Base-by-base conservation (phyloP, 495 filamentous ascomycete genomes). In the Podospora pseudopauciseta region DNA sequence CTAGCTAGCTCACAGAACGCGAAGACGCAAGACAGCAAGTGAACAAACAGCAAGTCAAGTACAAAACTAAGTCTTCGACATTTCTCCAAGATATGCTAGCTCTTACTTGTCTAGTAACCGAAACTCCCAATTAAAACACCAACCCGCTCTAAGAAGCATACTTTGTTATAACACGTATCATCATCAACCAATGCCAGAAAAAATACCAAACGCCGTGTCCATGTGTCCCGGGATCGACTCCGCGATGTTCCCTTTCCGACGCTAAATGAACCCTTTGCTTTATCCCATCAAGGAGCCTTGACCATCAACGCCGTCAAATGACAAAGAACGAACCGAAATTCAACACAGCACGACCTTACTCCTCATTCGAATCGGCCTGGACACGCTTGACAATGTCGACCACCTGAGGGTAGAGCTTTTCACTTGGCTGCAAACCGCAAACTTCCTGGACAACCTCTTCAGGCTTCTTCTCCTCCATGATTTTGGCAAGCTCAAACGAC, bases 401-500 rank as follows among this genome's bases (percentile, higher is more conserved):
- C 11, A 97, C 85, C 69, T 85, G 79, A 64, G 83, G 79, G 80
- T 88, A 97, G 19, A 97, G 82, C 68, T 89, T 87, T 74, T 97
- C 91, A 6, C 74, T 79, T 68, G 86, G 79, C 71, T 91, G 86
- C 27, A 97, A 82, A 20, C 91, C 92, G 67, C 89, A 92, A 64
- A 97, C 85, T 77, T 92, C 82, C 73, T 78, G 79, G 66, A 88
- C 86, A 7, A 92, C 88, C 2, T 88, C 89, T 68, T 92, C 88
- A 58, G 89, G 82, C 7, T 77, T 80, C 73, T 88, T 86, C 69
- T 86, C 83, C 72, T 89, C 86, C 81, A 97, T 88, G 75, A 94
- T 92, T 83, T 90, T 88, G 70, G 92, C 91, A 56, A 97, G 85
- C 73, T 94, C 87, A 39, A 75, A 81, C 75, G 91, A 94, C 87